Evolutionary conservation across 2,329 filamentous ascomycete species (phyloP).

Genomic region (Chalaropsis ovoidea): DNA sequence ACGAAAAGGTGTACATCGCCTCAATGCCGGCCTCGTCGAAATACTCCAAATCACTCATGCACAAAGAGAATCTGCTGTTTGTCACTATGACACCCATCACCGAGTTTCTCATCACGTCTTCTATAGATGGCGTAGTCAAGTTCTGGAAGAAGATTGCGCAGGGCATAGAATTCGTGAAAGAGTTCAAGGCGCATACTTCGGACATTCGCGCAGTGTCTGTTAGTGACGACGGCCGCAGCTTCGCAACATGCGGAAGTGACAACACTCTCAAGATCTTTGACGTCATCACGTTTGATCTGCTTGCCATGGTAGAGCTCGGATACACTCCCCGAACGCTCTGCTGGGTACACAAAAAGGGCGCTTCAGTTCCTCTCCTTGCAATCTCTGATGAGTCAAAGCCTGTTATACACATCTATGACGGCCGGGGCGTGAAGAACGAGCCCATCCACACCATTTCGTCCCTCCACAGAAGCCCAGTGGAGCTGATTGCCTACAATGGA

Average conservation of each 20-base stretch:
- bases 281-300: constrained; percentile 75
- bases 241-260: constrained; percentile 76
- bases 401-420: constrained; percentile 75
- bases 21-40: constrained; percentile 70
- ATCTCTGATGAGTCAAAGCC: constrained; percentile 66
- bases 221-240: constrained; percentile 84
- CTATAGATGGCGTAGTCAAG: constrained; percentile 90
- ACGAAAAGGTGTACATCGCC: constrained; percentile 90
- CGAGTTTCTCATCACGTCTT: constrained; percentile 91
- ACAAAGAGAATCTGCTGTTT: constrained; percentile 87
- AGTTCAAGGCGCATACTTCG: constrained; percentile 82
- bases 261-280: constrained; percentile 72
- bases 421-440: constrained; percentile 66
- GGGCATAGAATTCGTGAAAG: constrained; percentile 94
- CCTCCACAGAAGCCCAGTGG: constrained; percentile 72
- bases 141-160: constrained; percentile 96
- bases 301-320: constrained; percentile 71
- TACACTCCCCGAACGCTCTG: constrained; percentile 70
- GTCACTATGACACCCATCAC: constrained; percentile 80
- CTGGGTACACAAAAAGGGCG: constrained; percentile 81
- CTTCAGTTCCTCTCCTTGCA: constrained; percentile 77
- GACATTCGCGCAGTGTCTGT: constrained; percentile 76
- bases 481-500: constrained; percentile 82
- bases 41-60: constrained; percentile 96
- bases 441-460: constrained; percentile 68